Evolutionary conservation across 805 yeast species (phyloP).

Genomic region (Candida koratica): DNA sequence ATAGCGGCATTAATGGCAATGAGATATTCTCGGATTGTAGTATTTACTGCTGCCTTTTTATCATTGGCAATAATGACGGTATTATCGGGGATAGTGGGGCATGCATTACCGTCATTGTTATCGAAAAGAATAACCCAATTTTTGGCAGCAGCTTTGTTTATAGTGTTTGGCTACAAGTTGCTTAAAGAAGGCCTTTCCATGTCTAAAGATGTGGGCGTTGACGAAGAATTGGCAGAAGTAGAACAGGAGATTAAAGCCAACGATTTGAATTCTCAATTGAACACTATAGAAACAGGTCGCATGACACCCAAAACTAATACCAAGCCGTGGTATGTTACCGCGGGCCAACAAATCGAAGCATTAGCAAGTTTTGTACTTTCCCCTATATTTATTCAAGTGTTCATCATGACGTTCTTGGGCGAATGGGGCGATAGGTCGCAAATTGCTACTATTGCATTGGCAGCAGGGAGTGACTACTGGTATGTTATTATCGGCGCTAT

Average conservation of each 20-base stretch:
- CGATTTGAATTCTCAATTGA: conserved; percentile 49
- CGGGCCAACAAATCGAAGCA: conserved; percentile 44
- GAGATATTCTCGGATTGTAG: conserved; percentile 80
- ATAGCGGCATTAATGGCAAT: conserved; percentile 98
- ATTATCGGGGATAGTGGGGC: conserved; percentile 87
- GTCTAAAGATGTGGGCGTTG: conserved; percentile 82
- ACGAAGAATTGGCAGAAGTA: conserved; percentile 94
- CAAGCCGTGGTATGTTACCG: conserved; percentile 25
- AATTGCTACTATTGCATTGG: conserved; percentile 97
- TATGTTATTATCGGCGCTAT: conserved; percentile 84
- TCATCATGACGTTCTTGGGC: conserved; percentile 92
- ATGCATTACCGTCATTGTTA: conserved; percentile 77
- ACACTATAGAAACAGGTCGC: conserved; percentile 60
- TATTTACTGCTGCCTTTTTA: conserved; percentile 82
- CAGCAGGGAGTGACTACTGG: conserved; percentile 94
- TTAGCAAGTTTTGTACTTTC: conserved; percentile 65
- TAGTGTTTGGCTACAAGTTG: conserved; percentile 76
- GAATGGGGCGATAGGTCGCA: conserved; percentile 99
- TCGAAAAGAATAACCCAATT: conserved; percentile 78
- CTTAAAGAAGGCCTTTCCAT: conserved; percentile 77
- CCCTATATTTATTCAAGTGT: conserved; percentile 91
- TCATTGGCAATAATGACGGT: conserved; percentile 89
- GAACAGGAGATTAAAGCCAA: conserved; percentile 82
- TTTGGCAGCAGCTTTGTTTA: conserved; percentile 74
- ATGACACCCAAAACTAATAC: conserved; percentile 14